Percentiles rank a stretch among this genome's conserved stretches.
phyloP scores from a whole-genome alignment of 2,329 filamentous ascomycete species.

The Aspergillus novoparasiticus region DNA sequence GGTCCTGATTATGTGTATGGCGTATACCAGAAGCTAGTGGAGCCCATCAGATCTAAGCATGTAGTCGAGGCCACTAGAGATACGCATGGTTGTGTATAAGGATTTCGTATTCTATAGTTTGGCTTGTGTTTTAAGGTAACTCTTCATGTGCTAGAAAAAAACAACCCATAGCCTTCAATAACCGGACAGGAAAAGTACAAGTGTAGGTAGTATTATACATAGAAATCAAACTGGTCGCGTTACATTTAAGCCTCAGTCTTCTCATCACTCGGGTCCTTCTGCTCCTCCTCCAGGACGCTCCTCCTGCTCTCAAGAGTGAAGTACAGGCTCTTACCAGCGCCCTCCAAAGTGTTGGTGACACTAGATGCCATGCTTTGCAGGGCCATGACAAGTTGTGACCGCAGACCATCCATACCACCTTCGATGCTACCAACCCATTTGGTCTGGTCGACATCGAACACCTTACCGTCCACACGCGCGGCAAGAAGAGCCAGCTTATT shows the following conservation, averaged over 20 bases:
- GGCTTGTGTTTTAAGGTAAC: constrained; percentile 9
- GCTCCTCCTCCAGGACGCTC: constrained; percentile 77
- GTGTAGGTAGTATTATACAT: constrained; percentile 39
- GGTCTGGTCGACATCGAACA: constrained; percentile 74
- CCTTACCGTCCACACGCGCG: constrained; percentile 80
- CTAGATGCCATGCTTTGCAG: constrained; percentile 79
- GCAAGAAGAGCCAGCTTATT: constrained; percentile 87
- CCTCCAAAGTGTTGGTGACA: constrained; percentile 77
- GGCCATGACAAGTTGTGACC: constrained; percentile 77
- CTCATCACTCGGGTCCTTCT: constrained; percentile 36
- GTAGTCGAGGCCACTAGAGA: neutral
- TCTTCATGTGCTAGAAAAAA: constrained; percentile 22
- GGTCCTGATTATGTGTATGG: too few species aligned
- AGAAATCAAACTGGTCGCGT: constrained; percentile 21
- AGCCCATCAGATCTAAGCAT: neutral
- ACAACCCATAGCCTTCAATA: constrained; percentile 17
- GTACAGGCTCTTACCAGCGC: constrained; percentile 79
- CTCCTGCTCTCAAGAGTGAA: constrained; percentile 82
- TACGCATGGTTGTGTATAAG: neutral
- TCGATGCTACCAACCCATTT: constrained; percentile 76
- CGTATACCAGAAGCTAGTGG: neutral
- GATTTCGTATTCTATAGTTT: constrained; percentile 14
- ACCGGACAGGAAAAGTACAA: constrained; percentile 28
- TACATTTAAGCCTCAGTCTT: constrained; percentile 35
- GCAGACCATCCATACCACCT: constrained; percentile 77